Conservation (phyloP, 169 alveolate species). For the Plasmodium yoelii region DNA sequence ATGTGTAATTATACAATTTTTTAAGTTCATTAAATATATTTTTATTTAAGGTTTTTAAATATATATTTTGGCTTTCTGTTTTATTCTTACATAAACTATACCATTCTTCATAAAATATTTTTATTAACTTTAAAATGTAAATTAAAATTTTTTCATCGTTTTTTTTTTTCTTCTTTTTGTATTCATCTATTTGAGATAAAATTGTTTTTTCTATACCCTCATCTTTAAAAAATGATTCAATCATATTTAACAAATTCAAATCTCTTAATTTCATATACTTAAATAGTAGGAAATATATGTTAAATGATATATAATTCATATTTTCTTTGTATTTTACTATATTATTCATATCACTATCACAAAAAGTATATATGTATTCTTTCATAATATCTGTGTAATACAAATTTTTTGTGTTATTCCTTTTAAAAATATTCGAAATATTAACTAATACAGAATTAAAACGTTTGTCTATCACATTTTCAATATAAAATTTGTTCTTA, state of each 20-base stretch:
- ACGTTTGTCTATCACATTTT: conserved; percentile 13
- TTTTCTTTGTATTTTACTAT: conserved; percentile 7
- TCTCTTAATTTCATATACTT: conserved; percentile 67
- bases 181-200: conserved; percentile 30
- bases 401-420: not conserved
- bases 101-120: conserved; percentile 75
- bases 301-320: conserved; percentile 9
- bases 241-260: conserved; percentile 9
- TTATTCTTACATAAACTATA: conserved; percentile 23
- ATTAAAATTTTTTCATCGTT: conserved; percentile 11
- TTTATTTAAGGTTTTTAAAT: conserved; percentile 60
- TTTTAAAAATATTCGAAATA: conserved; percentile 9
- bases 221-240: conserved; percentile 64
- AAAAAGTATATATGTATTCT: conserved; percentile 30
- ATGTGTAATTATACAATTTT: conserved; percentile 39
- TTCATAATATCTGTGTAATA: conserved; percentile 47
- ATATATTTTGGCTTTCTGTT: conserved; percentile 32
- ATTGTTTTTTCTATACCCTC: conserved; percentile 17
- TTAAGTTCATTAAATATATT: conserved; percentile 50
- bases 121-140: conserved; percentile 53
- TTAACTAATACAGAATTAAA: not conserved
- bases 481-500: conserved; percentile 23
- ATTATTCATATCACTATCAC: conserved; percentile 11
- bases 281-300: conserved; percentile 35
- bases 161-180: conserved; percentile 19